Evolutionary conservation across 805 yeast genomes (phyloP).

Genomic region (Wickerhamiella siamensis): DNA sequence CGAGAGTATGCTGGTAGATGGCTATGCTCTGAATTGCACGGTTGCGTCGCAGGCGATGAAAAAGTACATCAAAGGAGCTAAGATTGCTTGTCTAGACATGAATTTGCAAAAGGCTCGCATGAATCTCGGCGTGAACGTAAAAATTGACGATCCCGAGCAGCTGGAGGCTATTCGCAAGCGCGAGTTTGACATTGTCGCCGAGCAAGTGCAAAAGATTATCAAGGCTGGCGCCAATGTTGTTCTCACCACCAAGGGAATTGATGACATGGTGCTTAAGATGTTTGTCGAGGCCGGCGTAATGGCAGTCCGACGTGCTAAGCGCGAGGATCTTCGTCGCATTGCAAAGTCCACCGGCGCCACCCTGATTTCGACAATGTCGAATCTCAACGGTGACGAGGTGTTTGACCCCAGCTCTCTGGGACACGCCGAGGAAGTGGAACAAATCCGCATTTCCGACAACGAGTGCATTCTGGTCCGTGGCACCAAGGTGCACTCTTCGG

Average conservation of each 20-base stretch:
- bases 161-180: constrained; percentile 82
- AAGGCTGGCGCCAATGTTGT: constrained; percentile 87
- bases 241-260: constrained; percentile 87
- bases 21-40: constrained; percentile 93
- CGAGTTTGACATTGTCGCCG: constrained; percentile 74
- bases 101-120: constrained; percentile 90
- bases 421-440: constrained; percentile 77
- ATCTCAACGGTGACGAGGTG: constrained; percentile 90
- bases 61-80: constrained; percentile 51
- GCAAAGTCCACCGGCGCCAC: constrained; percentile 98
- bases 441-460: constrained; percentile 85
- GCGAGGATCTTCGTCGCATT: constrained; percentile 90
- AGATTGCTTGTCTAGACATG: constrained; percentile 78
- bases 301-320: constrained; percentile 95
- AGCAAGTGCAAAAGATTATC: constrained; percentile 67
- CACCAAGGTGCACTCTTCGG: constrained; percentile 77
- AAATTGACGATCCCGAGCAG: constrained; percentile 94
- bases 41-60: constrained; percentile 96
- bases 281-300: constrained; percentile 83
- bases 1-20: constrained; percentile 77
- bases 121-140: constrained; percentile 97
- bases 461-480: constrained; percentile 90
- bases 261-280: constrained; percentile 79
- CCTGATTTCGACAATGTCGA: constrained; percentile 69
- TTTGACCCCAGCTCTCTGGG: constrained; percentile 80